These are phyloP conservation scores for Salix suchowensis DNA, from an alignment of 345 rosid genomes.

Conservation along the genomic window DNA sequence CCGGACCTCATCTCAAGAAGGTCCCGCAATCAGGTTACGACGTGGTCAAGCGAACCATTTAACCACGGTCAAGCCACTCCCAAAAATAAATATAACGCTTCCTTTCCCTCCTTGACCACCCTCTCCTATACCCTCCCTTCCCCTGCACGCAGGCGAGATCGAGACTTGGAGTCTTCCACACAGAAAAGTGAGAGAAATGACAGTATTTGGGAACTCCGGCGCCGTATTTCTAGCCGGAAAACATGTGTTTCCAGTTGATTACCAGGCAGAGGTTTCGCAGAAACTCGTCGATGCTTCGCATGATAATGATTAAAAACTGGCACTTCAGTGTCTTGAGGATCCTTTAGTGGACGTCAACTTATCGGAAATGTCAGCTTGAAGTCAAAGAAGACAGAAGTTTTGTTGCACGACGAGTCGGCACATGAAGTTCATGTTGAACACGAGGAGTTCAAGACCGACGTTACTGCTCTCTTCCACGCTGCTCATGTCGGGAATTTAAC, in stretches of 20 bases:
- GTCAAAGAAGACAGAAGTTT: slow-evolving; percentile 59
- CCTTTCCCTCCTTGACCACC: neutral
- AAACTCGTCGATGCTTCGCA: slow-evolving; percentile 20
- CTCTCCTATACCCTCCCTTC: neutral
- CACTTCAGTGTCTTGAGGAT: slow-evolving; percentile 52
- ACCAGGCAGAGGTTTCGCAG: slow-evolving; percentile 16
- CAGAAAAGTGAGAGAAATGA: neutral
- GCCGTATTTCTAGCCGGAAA: slow-evolving; percentile 5
- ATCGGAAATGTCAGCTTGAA: slow-evolving; percentile 76
- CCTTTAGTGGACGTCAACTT: slow-evolving; percentile 84
- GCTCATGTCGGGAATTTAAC: slow-evolving; percentile 63
- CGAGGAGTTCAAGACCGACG: slow-evolving; percentile 89
- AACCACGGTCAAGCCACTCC: neutral
- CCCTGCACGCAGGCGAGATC: neutral
- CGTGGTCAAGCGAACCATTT: too few species aligned
- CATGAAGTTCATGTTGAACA: slow-evolving; percentile 60
- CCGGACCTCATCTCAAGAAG: too few species aligned
- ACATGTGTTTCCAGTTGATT: slow-evolving; percentile 15
- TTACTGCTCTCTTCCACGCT: slow-evolving; percentile 82
- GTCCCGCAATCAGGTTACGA: too few species aligned
- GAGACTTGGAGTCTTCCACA: neutral
- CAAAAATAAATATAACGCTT: neutral
- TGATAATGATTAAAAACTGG: slow-evolving; percentile 13
- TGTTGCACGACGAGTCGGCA: slow-evolving; percentile 57
- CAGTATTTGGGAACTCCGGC: slow-evolving; percentile 10